Percentiles rank a stretch among this genome's conserved stretches.
These are phyloP conservation scores for Lodderomyces margitis DNA, from an alignment of 1,139 yeast genomes.

Conservation along the genomic window DNA sequence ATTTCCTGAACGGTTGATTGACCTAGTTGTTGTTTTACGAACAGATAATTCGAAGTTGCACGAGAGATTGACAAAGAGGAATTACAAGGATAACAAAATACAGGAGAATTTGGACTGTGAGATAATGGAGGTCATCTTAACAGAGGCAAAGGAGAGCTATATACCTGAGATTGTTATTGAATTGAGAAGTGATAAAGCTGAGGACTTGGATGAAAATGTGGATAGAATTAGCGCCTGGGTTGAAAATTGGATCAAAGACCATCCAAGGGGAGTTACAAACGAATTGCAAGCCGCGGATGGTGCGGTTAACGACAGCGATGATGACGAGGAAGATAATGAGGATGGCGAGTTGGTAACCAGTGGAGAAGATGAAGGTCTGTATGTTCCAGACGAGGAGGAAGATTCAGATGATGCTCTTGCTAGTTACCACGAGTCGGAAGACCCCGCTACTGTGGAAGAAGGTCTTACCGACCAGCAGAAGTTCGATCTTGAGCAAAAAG, in stretches of 20 bases:
- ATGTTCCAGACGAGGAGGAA: conserved; percentile 3
- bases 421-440: conserved; percentile 1
- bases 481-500: conserved; percentile 9
- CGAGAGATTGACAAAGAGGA: conserved; percentile 72
- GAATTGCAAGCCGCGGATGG: conserved; percentile 9
- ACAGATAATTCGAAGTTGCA: conserved; percentile 70
- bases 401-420: conserved; percentile 5
- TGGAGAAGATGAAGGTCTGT: conserved; percentile 6
- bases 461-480: conserved; percentile 4
- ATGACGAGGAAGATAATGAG: conserved; percentile 8
- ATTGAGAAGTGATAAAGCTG: conserved; percentile 66
- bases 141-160: conserved; percentile 84
- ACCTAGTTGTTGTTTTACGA: conserved; percentile 83
- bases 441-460: conserved; percentile 5
- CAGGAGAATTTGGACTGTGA: conserved; percentile 95
- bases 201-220: conserved; percentile 77
- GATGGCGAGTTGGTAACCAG: conserved; percentile 9
- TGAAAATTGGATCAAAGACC: conserved; percentile 61
- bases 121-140: conserved; percentile 87
- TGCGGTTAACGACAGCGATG: conserved; percentile 8
- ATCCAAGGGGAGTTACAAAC: conserved; percentile 41
- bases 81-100: conserved; percentile 75
- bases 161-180: conserved; percentile 80
- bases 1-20: conserved; percentile 90
- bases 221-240: conserved; percentile 75